Evolutionary conservation across 371 early-diverging fungal species (phyloP).

Genomic region (Mucor circinelloides): DNA sequence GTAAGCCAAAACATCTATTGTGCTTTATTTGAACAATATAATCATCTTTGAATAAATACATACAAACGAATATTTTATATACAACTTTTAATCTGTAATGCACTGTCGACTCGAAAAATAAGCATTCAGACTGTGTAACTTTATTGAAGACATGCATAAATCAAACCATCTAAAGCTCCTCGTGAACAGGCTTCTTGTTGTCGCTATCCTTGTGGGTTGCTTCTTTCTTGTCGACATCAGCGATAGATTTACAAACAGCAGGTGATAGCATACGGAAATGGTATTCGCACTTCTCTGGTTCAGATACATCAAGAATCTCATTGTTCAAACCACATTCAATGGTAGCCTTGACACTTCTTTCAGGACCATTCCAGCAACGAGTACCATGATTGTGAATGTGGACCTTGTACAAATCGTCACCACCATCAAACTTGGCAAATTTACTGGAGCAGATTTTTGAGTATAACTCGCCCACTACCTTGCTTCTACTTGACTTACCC

Average conservation of each 20-base stretch:
- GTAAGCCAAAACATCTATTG: too few relatives aligned
- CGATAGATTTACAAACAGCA: slow-evolving; percentile 64
- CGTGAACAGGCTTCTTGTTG: slow-evolving; percentile 13
- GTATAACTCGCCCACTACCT: neutral
- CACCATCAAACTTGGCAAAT: slow-evolving; percentile 36
- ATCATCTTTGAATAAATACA: too few relatives aligned
- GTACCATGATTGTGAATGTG: slow-evolving; percentile 75
- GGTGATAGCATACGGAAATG: slow-evolving; percentile 70
- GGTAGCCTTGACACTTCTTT: slow-evolving; percentile 58
- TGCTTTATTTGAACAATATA: too few relatives aligned
- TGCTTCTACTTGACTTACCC: slow-evolving; percentile 57
- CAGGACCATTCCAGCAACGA: slow-evolving; percentile 94
- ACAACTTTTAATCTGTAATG: too few relatives aligned
- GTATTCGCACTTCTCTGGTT: slow-evolving; percentile 96
- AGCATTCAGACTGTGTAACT: too few relatives aligned
- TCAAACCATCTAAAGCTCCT: slow-evolving; percentile 17
- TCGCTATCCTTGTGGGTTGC: neutral
- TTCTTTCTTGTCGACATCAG: neutral
- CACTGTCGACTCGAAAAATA: too few relatives aligned
- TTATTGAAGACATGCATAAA: too few relatives aligned
- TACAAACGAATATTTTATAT: too few relatives aligned
- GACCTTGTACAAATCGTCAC: slow-evolving; percentile 43
- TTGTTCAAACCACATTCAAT: slow-evolving; percentile 73
- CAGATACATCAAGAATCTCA: slow-evolving; percentile 71
- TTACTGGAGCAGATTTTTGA: slow-evolving; percentile 14